phyloP scores from a whole-genome alignment of 2,329 filamentous ascomycete genomes.

The Sporothrix inflata region DNA sequence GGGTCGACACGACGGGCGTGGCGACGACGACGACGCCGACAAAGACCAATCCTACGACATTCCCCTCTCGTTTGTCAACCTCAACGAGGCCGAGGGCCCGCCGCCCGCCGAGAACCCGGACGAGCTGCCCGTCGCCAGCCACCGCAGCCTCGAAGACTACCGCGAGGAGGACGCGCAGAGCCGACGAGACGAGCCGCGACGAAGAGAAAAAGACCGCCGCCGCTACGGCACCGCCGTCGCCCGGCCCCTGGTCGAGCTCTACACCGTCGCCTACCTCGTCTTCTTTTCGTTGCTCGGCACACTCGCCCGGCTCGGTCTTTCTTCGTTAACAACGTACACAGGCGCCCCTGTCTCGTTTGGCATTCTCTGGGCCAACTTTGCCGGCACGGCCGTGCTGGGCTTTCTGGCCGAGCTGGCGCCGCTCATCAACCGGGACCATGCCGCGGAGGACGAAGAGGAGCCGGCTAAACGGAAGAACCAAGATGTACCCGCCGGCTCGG shows the following conservation, averaged over 20 bases:
- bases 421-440: conserved; percentile 29
- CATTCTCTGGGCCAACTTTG: conserved; percentile 86
- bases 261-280: conserved; percentile 79
- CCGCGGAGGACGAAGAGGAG: conserved; percentile 59
- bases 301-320: conserved; percentile 77
- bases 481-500: not conserved
- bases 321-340: conserved; percentile 78
- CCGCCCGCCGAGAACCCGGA: conserved; percentile 50
- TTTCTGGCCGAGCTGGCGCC: conserved; percentile 58
- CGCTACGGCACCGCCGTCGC: conserved; percentile 46
- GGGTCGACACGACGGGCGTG: not conserved
- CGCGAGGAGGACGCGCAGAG: conserved; percentile 38
- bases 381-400: conserved; percentile 80
- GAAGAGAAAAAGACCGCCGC: not conserved
- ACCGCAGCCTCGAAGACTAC: conserved; percentile 47
- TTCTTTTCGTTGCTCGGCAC: conserved; percentile 86
- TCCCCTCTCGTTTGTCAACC: conserved; percentile 47
- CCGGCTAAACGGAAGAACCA: conserved; percentile 36
- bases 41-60: conserved; percentile 39
- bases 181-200: conserved; percentile 28
- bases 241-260: conserved; percentile 59
- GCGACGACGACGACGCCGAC: not conserved
- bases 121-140: conserved; percentile 43
- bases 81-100: conserved; percentile 48
- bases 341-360: conserved; percentile 74